Percentiles rank a stretch among this genome's conserved stretches.
Conservation (phyloP, 345 rosid species). For the Litchi chinensis region DNA sequence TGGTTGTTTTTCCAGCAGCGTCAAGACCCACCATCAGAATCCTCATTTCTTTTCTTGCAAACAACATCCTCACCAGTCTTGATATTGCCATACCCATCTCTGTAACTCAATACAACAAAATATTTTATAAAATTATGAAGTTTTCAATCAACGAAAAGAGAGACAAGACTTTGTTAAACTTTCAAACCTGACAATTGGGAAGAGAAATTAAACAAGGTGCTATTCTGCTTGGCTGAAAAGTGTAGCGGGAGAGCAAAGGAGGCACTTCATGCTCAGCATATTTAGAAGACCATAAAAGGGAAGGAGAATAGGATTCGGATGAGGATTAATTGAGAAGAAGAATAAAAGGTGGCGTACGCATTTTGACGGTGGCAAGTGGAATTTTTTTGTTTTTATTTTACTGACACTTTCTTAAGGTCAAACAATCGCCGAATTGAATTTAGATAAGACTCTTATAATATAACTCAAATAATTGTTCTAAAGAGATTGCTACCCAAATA, state of each 20-base stretch:
- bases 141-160: conserved; percentile 14
- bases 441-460: too few species aligned
- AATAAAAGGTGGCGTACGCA: conserved; percentile 17
- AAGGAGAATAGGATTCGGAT: conserved; percentile 32
- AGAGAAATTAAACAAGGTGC: not conserved
- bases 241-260: not conserved
- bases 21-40: conserved; percentile 81
- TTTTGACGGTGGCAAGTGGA: not conserved
- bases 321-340: conserved; percentile 26
- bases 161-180: not conserved
- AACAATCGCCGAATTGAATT: too few species aligned
- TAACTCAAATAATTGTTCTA: too few species aligned
- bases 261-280: not conserved
- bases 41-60: conserved; percentile 71
- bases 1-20: conserved; percentile 82
- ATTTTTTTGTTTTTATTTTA: too few species aligned
- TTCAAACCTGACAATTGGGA: conserved; percentile 14
- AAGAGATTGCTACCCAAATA: too few species aligned
- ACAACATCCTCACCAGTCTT: conserved; percentile 45
- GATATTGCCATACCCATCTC: conserved; percentile 59
- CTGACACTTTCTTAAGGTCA: too few species aligned
- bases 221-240: not conserved
- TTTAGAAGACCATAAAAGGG: conserved; percentile 9
- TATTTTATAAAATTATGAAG: not conserved
- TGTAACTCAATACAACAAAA: conserved; percentile 2